Evolutionary conservation across 2,329 filamentous ascomycete species (phyloP), one percentile per base, ranked within the genome.

Genomic region (Pseudomassariella vexata): DNA sequence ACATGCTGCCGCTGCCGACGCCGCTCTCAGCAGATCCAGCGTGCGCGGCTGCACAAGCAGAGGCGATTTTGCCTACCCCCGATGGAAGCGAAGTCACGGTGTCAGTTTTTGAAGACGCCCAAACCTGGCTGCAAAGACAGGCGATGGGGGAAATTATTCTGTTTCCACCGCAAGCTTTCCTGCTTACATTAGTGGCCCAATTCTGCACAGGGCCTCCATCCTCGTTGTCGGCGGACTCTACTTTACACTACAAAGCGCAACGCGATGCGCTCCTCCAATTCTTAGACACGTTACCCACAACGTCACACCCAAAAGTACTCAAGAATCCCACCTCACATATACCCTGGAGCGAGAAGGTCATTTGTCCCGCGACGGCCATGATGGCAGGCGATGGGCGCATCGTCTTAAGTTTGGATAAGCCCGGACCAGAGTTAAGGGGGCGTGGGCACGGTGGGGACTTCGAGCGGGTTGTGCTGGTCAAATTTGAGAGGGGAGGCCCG

Each of bases 131-230:
- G 14, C 57, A 63, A 5, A 68, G 74, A 30, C 82, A 84, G 4
- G 60, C 66, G 3, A 55, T 55, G 3, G 79, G 79, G 18, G 70
- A 84, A 23, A 79, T 95, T 38, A 84, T 94, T 36, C 63, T 98
- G 5, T 95, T 94, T 52, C 92, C 92, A 4, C 92, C 92, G 1
- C 92, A 96, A 52, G 82, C 81, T 52, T 88, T 84, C 57, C 70
- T 92, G 4, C 66, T 87, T 9, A 61, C 68, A 20, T 59, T 84
- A 0, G 57, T 85, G 2, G 55, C 70, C 1, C 60, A 59, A 2
- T 75, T 78, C 44, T 59, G 83, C 11, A 53, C 50, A 4, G 57
- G 62, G 18, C 47, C 41, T 11, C 49, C 52, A 0, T 54, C 45
- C 0, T 38, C 47, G 2, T 35, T 45, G 0, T 45, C 52, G 3